A percentile compares a stretch with the other conserved stretches of the same genome.
Conservation (phyloP, 2,329 filamentous ascomycete genomes). For the Colletotrichum sp. region DNA sequence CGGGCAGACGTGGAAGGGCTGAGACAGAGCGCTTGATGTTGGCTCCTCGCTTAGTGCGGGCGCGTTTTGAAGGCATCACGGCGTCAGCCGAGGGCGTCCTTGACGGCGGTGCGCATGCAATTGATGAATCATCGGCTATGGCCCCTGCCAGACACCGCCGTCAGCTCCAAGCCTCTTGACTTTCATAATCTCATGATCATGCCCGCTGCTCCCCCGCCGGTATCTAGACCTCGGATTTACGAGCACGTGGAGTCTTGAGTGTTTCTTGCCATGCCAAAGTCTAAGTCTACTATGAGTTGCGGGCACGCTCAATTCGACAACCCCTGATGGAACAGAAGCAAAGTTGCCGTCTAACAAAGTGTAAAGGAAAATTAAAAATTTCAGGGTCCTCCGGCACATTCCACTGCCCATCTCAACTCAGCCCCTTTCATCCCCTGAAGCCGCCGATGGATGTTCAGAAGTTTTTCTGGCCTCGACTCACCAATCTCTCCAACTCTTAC, state of each 20-base stretch:
- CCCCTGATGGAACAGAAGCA: neutral
- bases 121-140: neutral
- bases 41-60: slow-evolving; percentile 1
- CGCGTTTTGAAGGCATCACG: neutral
- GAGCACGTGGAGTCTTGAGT: neutral
- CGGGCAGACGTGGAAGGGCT: neutral
- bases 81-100: neutral
- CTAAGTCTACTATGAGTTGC: neutral
- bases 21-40: neutral
- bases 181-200: neutral
- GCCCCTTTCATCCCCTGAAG: neutral
- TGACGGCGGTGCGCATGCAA: neutral
- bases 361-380: neutral
- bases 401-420: neutral
- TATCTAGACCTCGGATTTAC: neutral
- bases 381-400: neutral
- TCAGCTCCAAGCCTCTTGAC: neutral
- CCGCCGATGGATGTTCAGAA: neutral
- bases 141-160: neutral
- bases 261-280: neutral
- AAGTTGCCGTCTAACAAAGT: neutral
- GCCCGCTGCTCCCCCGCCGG: neutral
- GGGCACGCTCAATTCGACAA: neutral
- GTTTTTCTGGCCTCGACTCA: neutral
- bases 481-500: neutral